Evolutionary conservation across 2,329 filamentous ascomycete genomes (phyloP).

Genomic region (Claviceps sp.): DNA sequence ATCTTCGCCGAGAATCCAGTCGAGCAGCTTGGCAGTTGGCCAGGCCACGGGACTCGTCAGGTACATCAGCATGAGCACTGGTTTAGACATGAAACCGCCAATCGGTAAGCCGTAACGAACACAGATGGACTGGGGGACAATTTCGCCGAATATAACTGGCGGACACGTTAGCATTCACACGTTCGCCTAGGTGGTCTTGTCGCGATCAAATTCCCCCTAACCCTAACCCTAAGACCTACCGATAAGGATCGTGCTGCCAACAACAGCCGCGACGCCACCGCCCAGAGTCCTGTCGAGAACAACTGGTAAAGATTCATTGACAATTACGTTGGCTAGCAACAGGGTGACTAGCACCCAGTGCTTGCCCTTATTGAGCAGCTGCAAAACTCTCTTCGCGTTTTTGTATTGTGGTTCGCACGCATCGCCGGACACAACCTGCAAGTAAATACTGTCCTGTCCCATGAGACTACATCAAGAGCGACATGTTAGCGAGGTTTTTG

Average conservation of each 20-base stretch:
- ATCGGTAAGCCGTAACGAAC: conserved; percentile 93
- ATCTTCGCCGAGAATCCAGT: conserved; percentile 84
- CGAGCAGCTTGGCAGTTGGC: conserved; percentile 90
- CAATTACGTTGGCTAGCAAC: conserved; percentile 90
- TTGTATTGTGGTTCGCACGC: conserved; percentile 73
- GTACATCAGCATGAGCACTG: conserved; percentile 84
- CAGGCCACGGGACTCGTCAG: conserved; percentile 79
- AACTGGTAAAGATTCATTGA: conserved; percentile 92
- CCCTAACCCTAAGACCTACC: no score
- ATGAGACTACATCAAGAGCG: conserved; percentile 31
- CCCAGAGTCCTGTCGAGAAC: conserved; percentile 88
- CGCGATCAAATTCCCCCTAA: not conserved
- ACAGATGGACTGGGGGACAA: conserved; percentile 90
- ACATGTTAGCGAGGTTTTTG: not conserved
- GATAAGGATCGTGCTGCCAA: conserved; percentile 87
- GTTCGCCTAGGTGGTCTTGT: conserved; percentile 8
- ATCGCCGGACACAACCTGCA: conserved; percentile 84
- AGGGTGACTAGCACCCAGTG: conserved; percentile 97
- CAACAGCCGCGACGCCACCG: conserved; percentile 84
- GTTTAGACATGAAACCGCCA: conserved; percentile 82
- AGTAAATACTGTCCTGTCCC: conserved; percentile 84
- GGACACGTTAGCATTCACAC: not conserved
- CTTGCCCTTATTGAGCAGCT: conserved; percentile 74
- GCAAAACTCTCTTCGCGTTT: conserved; percentile 70
- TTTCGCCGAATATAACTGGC: conserved; percentile 91